A percentile compares a stretch with the other conserved stretches of the same genome.
phyloP scores from a whole-genome alignment of 208 protist species.

The Porcisia hertigi region DNA sequence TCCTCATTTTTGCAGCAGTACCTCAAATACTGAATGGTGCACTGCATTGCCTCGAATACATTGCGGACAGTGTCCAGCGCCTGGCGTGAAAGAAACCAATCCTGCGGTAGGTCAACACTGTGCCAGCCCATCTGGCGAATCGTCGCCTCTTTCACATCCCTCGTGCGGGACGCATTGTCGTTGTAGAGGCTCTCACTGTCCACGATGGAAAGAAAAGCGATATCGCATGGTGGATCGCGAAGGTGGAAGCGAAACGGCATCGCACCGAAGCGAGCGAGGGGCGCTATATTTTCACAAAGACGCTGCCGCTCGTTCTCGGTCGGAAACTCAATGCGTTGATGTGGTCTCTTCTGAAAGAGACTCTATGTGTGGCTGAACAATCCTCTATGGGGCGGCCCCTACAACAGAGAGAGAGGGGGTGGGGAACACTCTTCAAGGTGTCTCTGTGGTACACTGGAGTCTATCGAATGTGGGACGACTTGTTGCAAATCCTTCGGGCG shows the following conservation, averaged over 20 bases:
- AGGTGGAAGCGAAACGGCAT: conserved; percentile 74
- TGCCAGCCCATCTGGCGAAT: conserved; percentile 78
- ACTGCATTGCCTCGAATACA: conserved; percentile 67
- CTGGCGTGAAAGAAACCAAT: conserved; percentile 66
- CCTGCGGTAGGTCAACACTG: conserved; percentile 38
- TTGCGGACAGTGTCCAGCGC: conserved; percentile 33
- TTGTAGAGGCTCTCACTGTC: conserved; percentile 70
- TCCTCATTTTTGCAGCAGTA: conserved; percentile 32
- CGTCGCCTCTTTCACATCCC: conserved; percentile 53
- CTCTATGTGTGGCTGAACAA: not conserved
- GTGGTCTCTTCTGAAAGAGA: not conserved
- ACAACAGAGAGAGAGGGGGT: no score
- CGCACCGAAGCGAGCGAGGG: not conserved
- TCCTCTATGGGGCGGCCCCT: not conserved
- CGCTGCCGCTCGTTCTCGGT: not conserved
- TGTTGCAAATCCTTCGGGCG: no score
- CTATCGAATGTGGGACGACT: no score
- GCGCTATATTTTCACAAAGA: not conserved
- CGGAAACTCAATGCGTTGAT: not conserved
- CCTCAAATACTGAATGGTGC: conserved; percentile 75
- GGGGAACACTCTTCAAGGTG: not conserved
- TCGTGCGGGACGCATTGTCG: conserved; percentile 27
- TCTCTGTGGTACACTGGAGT: no score
- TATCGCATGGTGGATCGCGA: conserved; percentile 57
- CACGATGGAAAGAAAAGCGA: conserved; percentile 70